A percentile compares a stretch with the other conserved stretches of the same genome.
Conservation (phyloP, 2,329 filamentous ascomycete genomes). For the Meredithiella fracta region DNA sequence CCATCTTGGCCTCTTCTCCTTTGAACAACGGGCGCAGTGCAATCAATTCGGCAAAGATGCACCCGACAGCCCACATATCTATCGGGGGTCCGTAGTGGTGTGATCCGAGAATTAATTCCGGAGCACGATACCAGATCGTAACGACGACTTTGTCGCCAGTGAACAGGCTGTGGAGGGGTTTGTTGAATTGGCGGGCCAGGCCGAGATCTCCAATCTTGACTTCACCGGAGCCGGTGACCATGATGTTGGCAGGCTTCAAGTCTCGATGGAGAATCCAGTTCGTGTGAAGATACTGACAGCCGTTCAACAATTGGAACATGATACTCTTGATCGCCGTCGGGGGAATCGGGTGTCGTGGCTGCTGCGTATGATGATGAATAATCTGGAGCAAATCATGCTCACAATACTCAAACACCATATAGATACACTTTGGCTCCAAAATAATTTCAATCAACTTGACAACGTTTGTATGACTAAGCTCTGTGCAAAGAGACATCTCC, state of each 20-base stretch:
- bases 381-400: constrained; percentile 96
- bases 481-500: constrained; percentile 93
- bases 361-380: constrained; percentile 91
- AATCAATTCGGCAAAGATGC: constrained; percentile 89
- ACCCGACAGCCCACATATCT: constrained; percentile 94
- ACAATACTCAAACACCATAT: constrained; percentile 98
- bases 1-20: constrained; percentile 97
- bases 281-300: constrained; percentile 81
- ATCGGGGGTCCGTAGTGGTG: constrained; percentile 96
- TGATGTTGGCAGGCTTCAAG: constrained; percentile 95
- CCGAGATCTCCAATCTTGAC: constrained; percentile 93
- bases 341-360: constrained; percentile 74
- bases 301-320: constrained; percentile 89
- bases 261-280: constrained; percentile 97
- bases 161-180: constrained; percentile 81
- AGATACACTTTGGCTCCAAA: constrained; percentile 96
- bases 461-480: constrained; percentile 75
- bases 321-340: constrained; percentile 81
- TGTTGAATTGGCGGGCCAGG: constrained; percentile 81
- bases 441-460: constrained; percentile 90
- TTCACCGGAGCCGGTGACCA: constrained; percentile 79
- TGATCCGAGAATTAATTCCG: constrained; percentile 78
- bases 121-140: constrained; percentile 96
- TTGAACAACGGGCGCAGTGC: constrained; percentile 92
- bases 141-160: constrained; percentile 95